Conservation (phyloP, 1,284 basidiomycete genomes). For the Binderoboletus segoi region DNA sequence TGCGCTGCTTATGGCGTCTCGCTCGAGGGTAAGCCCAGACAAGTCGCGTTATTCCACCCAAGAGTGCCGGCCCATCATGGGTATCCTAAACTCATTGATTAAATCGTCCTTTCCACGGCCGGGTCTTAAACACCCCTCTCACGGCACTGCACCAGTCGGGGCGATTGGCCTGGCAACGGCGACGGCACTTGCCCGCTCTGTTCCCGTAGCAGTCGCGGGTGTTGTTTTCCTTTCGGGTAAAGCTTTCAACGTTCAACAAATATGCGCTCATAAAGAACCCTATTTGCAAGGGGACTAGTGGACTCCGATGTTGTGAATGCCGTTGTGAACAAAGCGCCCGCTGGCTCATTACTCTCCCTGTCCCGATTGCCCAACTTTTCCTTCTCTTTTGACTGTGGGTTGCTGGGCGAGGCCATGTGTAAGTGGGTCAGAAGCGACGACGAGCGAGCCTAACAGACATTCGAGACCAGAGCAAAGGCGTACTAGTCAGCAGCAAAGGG, state of each 20-base stretch:
- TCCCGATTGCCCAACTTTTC: conserved; percentile 44
- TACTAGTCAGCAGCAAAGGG: conserved; percentile 46
- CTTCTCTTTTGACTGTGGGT: conserved; percentile 52
- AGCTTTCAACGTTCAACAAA: conserved; percentile 3
- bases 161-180: conserved; percentile 51
- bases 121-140: conserved; percentile 45
- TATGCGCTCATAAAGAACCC: background rate
- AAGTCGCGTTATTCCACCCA: background rate
- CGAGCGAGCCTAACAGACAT: conserved; percentile 40
- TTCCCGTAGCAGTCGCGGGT: conserved; percentile 51
- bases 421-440: conserved; percentile 48
- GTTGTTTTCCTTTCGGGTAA: conserved; percentile 54
- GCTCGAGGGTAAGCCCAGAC: conserved; percentile 44
- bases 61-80: conserved; percentile 30
- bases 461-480: conserved; percentile 45
- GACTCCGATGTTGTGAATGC: conserved; percentile 41
- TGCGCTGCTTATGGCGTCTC: conserved; percentile 50
- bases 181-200: conserved; percentile 47
- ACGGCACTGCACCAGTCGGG: conserved; percentile 40
- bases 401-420: conserved; percentile 52
- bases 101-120: conserved; percentile 58
- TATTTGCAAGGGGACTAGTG: conserved; percentile 44
- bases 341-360: conserved; percentile 32
- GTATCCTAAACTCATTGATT: conserved; percentile 49
- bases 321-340: conserved; percentile 37